A percentile compares a stretch with the other conserved stretches of the same genome.
These are phyloP conservation scores for Claviceps humidiphila DNA, from an alignment of 2,329 filamentous ascomycete species.

Conservation along the genomic window DNA sequence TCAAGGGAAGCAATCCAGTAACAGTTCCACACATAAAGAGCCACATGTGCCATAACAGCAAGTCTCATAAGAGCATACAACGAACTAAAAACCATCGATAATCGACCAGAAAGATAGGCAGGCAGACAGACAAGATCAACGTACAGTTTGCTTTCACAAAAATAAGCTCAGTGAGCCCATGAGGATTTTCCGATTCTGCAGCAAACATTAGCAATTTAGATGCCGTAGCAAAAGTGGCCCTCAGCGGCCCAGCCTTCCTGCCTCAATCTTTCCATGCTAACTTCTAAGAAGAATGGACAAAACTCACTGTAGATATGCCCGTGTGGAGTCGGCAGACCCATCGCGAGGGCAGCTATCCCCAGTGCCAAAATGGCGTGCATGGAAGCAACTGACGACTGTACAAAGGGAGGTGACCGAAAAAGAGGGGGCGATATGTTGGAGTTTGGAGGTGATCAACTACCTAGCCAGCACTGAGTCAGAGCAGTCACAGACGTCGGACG, in stretches of 20 bases:
- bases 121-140: background rate
- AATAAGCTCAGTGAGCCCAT: background rate
- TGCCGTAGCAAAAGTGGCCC: background rate
- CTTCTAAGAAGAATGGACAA: too few species aligned
- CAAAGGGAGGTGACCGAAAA: too few species aligned
- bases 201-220: background rate
- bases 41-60: too few species aligned
- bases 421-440: too few species aligned
- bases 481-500: too few species aligned
- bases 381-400: background rate
- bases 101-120: background rate
- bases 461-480: too few species aligned
- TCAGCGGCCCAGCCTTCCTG: background rate
- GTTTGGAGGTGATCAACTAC: too few species aligned
- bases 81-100: too few species aligned
- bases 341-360: background rate
- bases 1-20: too few species aligned
- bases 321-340: background rate
- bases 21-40: too few species aligned
- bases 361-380: background rate
- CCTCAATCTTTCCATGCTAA: background rate
- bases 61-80: too few species aligned
- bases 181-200: background rate
- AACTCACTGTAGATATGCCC: background rate
- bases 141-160: background rate